Percentiles rank a stretch among this genome's conserved stretches.
Conservation (phyloP, 495 filamentous ascomycete species). For the Aspergillus mulundensis region DNA sequence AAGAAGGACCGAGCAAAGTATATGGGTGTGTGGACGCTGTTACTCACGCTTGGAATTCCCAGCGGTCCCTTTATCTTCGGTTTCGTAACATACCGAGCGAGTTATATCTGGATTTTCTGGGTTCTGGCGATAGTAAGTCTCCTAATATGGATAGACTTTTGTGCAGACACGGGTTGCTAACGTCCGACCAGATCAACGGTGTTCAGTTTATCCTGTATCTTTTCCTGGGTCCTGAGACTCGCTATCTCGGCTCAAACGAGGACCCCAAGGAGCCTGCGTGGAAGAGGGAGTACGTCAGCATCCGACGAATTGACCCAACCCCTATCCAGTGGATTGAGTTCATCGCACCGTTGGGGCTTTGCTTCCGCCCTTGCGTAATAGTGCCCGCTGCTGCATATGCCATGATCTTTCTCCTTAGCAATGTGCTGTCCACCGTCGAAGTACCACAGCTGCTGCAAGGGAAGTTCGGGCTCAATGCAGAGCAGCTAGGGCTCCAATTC, state of each 20-base stretch:
- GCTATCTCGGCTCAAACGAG: slow-evolving; percentile 38
- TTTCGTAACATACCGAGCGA: slow-evolving; percentile 41
- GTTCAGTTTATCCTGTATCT: slow-evolving; percentile 50
- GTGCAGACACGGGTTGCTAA: slow-evolving; percentile 1
- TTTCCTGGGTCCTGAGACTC: slow-evolving; percentile 56
- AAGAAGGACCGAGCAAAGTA: slow-evolving; percentile 43
- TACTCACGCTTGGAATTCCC: slow-evolving; percentile 52
- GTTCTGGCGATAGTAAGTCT: slow-evolving; percentile 41
- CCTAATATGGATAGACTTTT: neutral
- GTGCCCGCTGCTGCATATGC: slow-evolving; percentile 47
- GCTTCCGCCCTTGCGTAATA: slow-evolving; percentile 40
- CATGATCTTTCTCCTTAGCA: slow-evolving; percentile 50
- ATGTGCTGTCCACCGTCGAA: slow-evolving; percentile 49
- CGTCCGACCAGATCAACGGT: slow-evolving; percentile 41
- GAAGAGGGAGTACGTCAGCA: slow-evolving; percentile 40
- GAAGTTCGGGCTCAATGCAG: slow-evolving; percentile 50
- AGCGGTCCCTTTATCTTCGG: slow-evolving; percentile 48
- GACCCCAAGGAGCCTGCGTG: slow-evolving; percentile 18
- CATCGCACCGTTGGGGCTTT: slow-evolving; percentile 40
- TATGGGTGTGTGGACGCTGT: slow-evolving; percentile 54
- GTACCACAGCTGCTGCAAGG: slow-evolving; percentile 48
- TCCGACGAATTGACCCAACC: slow-evolving; percentile 46
- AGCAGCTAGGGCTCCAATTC: slow-evolving; percentile 53
- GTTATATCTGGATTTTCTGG: slow-evolving; percentile 44
- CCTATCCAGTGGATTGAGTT: slow-evolving; percentile 46